A percentile compares a stretch with the other conserved stretches of the same genome.
Evolutionary conservation across 2,329 filamentous ascomycete species (phyloP).

Genomic region (Neonectria faginata): DNA sequence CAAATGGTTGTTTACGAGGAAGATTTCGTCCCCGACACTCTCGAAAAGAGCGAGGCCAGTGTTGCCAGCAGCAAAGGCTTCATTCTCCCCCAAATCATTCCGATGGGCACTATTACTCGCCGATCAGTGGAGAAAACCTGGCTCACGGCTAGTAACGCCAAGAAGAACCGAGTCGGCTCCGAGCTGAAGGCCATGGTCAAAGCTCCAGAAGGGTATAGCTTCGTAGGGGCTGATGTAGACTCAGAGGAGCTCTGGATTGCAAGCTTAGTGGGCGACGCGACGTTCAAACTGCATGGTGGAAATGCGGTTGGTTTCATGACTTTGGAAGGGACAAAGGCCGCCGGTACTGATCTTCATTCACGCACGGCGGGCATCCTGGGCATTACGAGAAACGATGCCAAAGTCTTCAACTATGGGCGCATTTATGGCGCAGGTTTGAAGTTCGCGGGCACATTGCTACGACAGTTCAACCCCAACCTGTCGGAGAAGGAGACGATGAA

Average conservation of each 20-base stretch:
- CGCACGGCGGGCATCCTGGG: conserved; percentile 92
- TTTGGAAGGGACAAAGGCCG: conserved; percentile 92
- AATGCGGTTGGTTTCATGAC: conserved; percentile 99
- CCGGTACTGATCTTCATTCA: conserved; percentile 93
- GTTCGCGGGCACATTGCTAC: conserved; percentile 88
- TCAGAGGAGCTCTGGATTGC: conserved; percentile 99
- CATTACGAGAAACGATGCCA: conserved; percentile 94
- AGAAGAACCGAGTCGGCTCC: conserved; percentile 93
- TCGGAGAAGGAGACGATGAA: conserved; percentile 81
- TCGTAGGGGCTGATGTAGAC: conserved; percentile 97
- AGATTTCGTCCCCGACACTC: conserved; percentile 56
- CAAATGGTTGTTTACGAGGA: conserved; percentile 93
- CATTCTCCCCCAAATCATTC: conserved; percentile 94
- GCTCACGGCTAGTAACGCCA: conserved; percentile 97
- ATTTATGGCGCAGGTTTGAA: conserved; percentile 98
- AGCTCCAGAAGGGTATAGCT: conserved; percentile 89
- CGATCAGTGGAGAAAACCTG: conserved; percentile 97
- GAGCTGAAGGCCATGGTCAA: conserved; percentile 97
- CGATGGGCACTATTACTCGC: conserved; percentile 97
- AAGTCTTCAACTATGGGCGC: conserved; percentile 98
- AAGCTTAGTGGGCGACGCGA: conserved; percentile 91
- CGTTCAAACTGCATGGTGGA: conserved; percentile 93
- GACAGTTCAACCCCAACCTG: conserved; percentile 91
- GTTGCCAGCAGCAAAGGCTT: conserved; percentile 67
- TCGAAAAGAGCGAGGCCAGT: conserved; percentile 17